Evolutionary conservation across 176 grass and related monocot genomes (phyloP).

Genomic region (Ananas comosus): DNA sequence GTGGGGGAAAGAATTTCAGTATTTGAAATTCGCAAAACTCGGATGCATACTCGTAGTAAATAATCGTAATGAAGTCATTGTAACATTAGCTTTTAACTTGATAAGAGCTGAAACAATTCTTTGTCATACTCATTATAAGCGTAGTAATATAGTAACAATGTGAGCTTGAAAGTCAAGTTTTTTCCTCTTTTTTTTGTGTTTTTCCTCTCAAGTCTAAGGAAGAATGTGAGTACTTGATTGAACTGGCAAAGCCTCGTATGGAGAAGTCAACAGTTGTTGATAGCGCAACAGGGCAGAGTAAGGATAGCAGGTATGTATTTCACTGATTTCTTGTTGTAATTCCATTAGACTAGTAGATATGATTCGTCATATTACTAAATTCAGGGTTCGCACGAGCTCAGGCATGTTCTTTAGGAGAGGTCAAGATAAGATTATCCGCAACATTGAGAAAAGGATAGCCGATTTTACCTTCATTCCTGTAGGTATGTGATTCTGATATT

Average conservation of each 20-base stretch:
- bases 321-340: conserved; percentile 1
- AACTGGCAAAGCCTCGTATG: conserved; percentile 82
- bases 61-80: background rate
- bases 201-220: conserved; percentile 69
- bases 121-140: conserved; percentile 2
- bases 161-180: background rate
- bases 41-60: background rate
- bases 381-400: conserved; percentile 85
- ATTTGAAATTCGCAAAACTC: too few relatives aligned
- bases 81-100: too few relatives aligned
- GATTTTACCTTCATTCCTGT: conserved; percentile 94
- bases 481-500: conserved; percentile 35
- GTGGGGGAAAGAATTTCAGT: too few relatives aligned
- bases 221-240: conserved; percentile 87
- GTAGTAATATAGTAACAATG: conserved; percentile 5
- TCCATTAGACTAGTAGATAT: background rate
- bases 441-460: conserved; percentile 92
- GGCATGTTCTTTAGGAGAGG: conserved; percentile 96
- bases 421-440: conserved; percentile 55
- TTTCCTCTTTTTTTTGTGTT: background rate
- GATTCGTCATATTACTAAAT: background rate
- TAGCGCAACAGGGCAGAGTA: conserved; percentile 58
- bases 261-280: conserved; percentile 91
- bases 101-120: background rate
- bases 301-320: conserved; percentile 79